Evolutionary conservation across 2,329 filamentous ascomycete genomes (phyloP).

Genomic region (Fusarium multiceps): DNA sequence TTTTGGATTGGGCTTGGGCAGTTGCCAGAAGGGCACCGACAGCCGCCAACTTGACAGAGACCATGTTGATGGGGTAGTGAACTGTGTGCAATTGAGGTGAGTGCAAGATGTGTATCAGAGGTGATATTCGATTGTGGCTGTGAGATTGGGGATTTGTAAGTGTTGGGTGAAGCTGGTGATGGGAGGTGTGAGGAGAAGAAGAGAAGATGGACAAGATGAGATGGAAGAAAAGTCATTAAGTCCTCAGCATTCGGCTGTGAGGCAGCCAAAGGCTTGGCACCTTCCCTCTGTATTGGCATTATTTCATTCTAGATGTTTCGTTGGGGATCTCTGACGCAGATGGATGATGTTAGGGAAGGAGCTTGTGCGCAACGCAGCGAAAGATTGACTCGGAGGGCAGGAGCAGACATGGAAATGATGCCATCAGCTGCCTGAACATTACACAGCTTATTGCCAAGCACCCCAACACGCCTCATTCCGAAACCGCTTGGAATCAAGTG

Average conservation of each 20-base stretch:
- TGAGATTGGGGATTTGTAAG: background rate
- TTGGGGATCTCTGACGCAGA: conserved; percentile 7
- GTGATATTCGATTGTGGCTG: background rate
- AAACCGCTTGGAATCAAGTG: background rate
- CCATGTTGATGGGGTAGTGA: conserved; percentile 25
- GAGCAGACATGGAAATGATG: background rate
- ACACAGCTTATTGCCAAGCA: too few relatives aligned
- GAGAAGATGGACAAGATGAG: background rate
- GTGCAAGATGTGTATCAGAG: background rate
- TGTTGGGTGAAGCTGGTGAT: conserved; percentile 3
- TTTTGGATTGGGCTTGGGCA: conserved; percentile 43
- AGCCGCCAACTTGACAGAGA: conserved; percentile 40
- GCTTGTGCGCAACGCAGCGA: background rate
- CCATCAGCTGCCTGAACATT: background rate
- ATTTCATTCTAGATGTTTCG: background rate
- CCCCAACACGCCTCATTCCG: background rate
- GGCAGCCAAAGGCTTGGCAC: background rate
- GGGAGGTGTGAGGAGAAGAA: conserved; percentile 5
- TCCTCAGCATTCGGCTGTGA: background rate
- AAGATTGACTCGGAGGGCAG: background rate
- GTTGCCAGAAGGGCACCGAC: conserved; percentile 41
- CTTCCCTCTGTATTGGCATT: background rate
- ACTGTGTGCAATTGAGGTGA: background rate
- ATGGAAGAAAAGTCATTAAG: background rate
- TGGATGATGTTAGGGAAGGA: conserved; percentile 9